Evolutionary conservation across 352 stramenopile genomes (phyloP).

Genomic region (Saprolegnia parasitica): DNA sequence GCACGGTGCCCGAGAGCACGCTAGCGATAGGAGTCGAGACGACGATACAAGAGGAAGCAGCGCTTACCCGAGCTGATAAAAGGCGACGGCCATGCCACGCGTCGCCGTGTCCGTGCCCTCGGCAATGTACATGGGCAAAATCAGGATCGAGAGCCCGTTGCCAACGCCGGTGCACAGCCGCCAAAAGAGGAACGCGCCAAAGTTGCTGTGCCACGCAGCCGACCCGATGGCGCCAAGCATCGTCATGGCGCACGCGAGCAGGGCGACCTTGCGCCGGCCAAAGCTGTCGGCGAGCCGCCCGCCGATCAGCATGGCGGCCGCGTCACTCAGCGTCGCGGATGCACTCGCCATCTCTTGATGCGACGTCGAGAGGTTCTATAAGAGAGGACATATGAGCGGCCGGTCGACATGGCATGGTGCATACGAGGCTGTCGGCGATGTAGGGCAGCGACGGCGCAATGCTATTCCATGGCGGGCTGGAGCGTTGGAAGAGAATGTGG

Average conservation of each 20-base stretch:
- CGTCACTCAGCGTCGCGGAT: constrained; percentile 73
- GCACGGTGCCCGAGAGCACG: constrained; percentile 64
- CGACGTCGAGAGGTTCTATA: constrained; percentile 43
- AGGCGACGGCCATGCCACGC: constrained; percentile 62
- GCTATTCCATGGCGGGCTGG: constrained; percentile 28
- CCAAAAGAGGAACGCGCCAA: constrained; percentile 51
- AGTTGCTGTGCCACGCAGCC: background rate
- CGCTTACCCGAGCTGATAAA: constrained; percentile 74
- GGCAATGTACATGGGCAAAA: constrained; percentile 87
- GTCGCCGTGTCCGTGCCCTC: constrained; percentile 64
- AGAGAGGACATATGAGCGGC: background rate
- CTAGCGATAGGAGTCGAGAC: constrained; percentile 32
- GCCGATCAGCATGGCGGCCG: constrained; percentile 71
- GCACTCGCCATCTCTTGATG: constrained; percentile 75
- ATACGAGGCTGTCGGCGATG: constrained; percentile 57
- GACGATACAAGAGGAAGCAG: background rate
- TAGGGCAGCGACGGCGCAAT: constrained; percentile 76
- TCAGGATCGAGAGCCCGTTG: constrained; percentile 77
- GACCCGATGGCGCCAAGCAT: constrained; percentile 50
- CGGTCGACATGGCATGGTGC: background rate
- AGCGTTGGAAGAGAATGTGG: no score
- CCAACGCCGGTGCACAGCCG: constrained; percentile 66
- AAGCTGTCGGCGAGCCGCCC: constrained; percentile 66
- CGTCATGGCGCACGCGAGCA: constrained; percentile 66
- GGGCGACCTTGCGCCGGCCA: constrained; percentile 60